These are phyloP conservation scores for Pinus tabuliformis DNA, from an alignment of 75 land plant species.

Conservation along the genomic window DNA sequence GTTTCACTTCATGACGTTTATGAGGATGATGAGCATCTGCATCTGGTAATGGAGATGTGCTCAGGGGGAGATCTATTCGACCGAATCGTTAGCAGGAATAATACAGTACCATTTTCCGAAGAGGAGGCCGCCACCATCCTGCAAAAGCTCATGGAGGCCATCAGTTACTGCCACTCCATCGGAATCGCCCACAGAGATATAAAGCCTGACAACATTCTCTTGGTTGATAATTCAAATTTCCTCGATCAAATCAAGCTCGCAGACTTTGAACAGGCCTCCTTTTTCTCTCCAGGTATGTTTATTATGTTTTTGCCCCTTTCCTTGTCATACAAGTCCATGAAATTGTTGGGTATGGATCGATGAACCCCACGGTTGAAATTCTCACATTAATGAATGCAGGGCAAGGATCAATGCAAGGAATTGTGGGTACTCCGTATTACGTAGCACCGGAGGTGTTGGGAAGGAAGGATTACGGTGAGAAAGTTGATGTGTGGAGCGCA, in stretches of 20 bases:
- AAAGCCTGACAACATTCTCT: slow-evolving; percentile 64
- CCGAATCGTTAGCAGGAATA: slow-evolving; percentile 11
- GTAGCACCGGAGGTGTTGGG: no score
- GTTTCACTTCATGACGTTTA: slow-evolving; percentile 17
- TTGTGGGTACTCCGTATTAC: slow-evolving; percentile 72
- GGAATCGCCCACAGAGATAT: slow-evolving; percentile 64
- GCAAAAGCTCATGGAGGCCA: slow-evolving; percentile 22
- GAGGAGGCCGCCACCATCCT: slow-evolving; percentile 35
- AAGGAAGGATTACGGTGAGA: no score
- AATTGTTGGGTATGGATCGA: no score
- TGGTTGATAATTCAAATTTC: slow-evolving; percentile 8
- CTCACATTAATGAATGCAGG: background rate
- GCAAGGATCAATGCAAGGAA: slow-evolving; percentile 25
- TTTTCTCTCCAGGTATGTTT: slow-evolving; percentile 13
- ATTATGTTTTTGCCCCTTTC: no score
- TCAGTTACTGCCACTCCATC: slow-evolving; percentile 41
- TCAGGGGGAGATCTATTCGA: slow-evolving; percentile 32
- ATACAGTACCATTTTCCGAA: slow-evolving; percentile 27
- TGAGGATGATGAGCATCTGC: slow-evolving; percentile 30
- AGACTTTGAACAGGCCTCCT: slow-evolving; percentile 62
- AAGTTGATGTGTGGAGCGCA: no score
- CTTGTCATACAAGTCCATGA: no score
- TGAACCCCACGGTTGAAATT: no score
- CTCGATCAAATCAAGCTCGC: slow-evolving; percentile 24
- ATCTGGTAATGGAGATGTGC: slow-evolving; percentile 19